These are phyloP conservation scores for Stygiomarasmius scandens DNA, from an alignment of 1,284 basidiomycete genomes.

Conservation along the genomic window DNA sequence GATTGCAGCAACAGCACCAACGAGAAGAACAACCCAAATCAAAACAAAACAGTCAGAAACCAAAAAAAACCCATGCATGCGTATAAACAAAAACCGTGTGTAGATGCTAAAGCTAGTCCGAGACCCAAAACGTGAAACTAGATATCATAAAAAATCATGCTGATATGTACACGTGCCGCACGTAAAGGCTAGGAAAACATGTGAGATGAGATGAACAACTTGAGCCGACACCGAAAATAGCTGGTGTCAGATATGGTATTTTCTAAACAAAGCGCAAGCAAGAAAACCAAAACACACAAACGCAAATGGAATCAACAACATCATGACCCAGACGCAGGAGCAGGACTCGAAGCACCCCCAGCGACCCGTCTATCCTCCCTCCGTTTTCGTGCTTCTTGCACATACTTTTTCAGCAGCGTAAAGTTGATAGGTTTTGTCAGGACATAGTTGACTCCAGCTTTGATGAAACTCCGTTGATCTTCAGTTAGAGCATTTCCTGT, in stretches of 20 bases:
- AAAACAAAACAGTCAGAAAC: too few relatives aligned
- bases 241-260: not conserved
- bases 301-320: not conserved
- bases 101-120: too few relatives aligned
- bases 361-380: not conserved
- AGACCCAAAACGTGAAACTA: too few relatives aligned
- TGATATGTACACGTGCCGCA: too few relatives aligned
- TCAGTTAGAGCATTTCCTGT: constrained; percentile 18
- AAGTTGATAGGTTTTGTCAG: constrained; percentile 17
- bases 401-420: not conserved
- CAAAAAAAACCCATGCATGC: too few relatives aligned
- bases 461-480: constrained; percentile 16
- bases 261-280: not conserved
- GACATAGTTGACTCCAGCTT: constrained; percentile 17
- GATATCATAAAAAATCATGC: too few relatives aligned
- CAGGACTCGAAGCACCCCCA: not conserved
- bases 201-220: too few relatives aligned
- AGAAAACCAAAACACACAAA: not conserved
- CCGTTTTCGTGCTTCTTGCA: constrained; percentile 1
- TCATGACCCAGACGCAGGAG: not conserved
- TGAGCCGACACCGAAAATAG: too few relatives aligned
- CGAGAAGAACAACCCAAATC: too few relatives aligned
- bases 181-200: too few relatives aligned
- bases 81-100: too few relatives aligned
- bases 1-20: too few relatives aligned